A percentile compares a stretch with the other conserved stretches of the same genome.
Evolutionary conservation across 2,329 filamentous ascomycete species (phyloP).

Genomic region (Colletotrichum sp.): DNA sequence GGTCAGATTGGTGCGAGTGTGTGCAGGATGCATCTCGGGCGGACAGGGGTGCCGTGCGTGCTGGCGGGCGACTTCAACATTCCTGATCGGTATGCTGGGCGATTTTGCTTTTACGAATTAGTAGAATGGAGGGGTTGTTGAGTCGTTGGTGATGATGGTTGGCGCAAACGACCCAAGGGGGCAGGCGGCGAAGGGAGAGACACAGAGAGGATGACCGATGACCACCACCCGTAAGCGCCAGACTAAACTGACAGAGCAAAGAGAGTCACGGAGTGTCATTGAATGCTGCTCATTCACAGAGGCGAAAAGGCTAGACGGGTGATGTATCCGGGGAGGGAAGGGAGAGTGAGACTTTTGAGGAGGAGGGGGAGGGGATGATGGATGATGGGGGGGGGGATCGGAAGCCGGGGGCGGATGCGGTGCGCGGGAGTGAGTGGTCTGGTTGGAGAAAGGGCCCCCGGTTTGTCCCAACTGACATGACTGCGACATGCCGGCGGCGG

Average conservation of each 20-base stretch:
- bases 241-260: not conserved
- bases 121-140: not conserved
- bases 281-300: not conserved
- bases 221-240: not conserved
- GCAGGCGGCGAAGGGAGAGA: not conserved
- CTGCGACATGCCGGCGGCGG: not conserved
- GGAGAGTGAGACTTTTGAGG: not conserved
- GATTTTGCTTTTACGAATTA: not conserved
- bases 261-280: not conserved
- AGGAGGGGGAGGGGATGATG: not conserved
- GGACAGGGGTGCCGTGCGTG: constrained; percentile 1
- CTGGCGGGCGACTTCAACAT: not conserved
- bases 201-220: not conserved
- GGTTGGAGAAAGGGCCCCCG: not conserved
- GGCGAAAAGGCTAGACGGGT: not conserved
- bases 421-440: not conserved
- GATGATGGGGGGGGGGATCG: not conserved
- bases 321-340: constrained; percentile 1
- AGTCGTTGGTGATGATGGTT: not conserved
- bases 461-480: not conserved
- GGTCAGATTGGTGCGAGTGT: constrained; percentile 4
- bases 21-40: constrained; percentile 15
- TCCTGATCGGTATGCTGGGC: not conserved
- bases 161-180: not conserved
- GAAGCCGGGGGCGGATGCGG: not conserved